Evolutionary conservation across 305 asterid species (phyloP), one percentile per base, ranked within the genome.

Genomic region (Lippia alba): DNA sequence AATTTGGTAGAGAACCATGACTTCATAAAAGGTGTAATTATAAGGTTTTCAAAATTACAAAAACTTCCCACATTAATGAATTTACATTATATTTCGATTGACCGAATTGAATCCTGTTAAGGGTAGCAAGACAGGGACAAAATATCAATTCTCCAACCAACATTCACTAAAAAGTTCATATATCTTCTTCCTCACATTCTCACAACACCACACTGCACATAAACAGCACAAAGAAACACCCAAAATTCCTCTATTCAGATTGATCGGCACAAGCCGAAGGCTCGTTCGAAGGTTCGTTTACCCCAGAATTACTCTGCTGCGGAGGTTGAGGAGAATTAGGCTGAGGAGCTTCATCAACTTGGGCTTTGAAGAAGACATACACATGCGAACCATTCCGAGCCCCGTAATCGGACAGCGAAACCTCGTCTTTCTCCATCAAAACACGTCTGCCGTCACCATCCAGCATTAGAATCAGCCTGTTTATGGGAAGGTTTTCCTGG

Each of bases 301-400:
- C 24, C 8, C 19, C 12, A 32, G 60, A 66, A 11, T 3, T 8
- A 63, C 60, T 75, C 36, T 61, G 61, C 40, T 61, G 61, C 40
- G 69, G 30, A 46, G 46, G 5, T 4, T 15, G 17, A 45, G 67
- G 70, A 56, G 62, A 61, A 49, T 49, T 62, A 18, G 62, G 59
- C 5, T 36, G 41, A 36, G 6, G 41, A 9, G 65, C 8, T 20
- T 32, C 73, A 10, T 77, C 72, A 4, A 55, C 79, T 2, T 34
- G 61, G 0, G 70, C 76, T 17, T 58, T 44, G 6, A 87, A 77
- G 17, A 85, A 80, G 24, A 75, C 64, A 41, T 85, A 82, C 8
- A 87, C 18, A 51, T 67, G 91, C 20, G 91, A 85, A 44, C 87
- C 84, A 57, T 83, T 81, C 20, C 19, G 32, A 18, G 85, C 75